A percentile compares a stretch with the other conserved stretches of the same genome.
These are phyloP conservation scores for Debaryomyces psychrophilus DNA, from an alignment of 1,139 yeast genomes.

Conservation along the genomic window DNA sequence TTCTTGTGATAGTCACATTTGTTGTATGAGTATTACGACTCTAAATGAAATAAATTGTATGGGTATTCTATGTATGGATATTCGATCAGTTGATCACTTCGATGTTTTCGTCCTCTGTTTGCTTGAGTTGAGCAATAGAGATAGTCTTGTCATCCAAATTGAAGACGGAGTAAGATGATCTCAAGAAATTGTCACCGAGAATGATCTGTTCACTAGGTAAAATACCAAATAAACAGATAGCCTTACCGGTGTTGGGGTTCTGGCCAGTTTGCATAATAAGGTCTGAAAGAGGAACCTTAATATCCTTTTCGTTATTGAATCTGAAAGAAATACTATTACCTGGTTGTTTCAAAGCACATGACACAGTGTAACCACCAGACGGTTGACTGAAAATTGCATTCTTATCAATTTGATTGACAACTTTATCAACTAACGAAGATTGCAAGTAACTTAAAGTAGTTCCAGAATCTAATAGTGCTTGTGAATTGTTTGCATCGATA, in stretches of 20 bases:
- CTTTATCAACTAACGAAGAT: not conserved
- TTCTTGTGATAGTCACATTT: no score
- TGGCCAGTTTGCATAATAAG: constrained; percentile 20
- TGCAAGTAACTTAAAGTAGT: constrained; percentile 39
- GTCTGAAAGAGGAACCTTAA: constrained; percentile 30
- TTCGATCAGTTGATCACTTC: constrained; percentile 14
- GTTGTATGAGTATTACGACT: no score
- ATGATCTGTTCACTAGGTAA: constrained; percentile 20
- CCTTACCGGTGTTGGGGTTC: constrained; percentile 15
- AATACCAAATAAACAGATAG: constrained; percentile 21
- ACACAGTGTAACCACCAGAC: constrained; percentile 29
- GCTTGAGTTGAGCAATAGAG: constrained; percentile 41
- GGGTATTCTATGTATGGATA: not conserved
- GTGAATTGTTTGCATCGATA: constrained; percentile 18
- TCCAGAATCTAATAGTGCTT: constrained; percentile 44
- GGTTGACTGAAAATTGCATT: constrained; percentile 25
- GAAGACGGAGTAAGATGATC: constrained; percentile 41
- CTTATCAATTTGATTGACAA: constrained; percentile 17
- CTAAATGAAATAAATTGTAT: not conserved
- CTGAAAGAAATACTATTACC: constrained; percentile 30
- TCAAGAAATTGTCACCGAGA: constrained; percentile 43
- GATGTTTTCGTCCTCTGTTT: constrained; percentile 30
- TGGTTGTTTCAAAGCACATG: constrained; percentile 31
- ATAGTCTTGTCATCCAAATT: constrained; percentile 42
- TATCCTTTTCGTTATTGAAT: constrained; percentile 27